Base-by-base conservation (phyloP, 306 rosid species). In the Cucurbita maxima region DNA sequence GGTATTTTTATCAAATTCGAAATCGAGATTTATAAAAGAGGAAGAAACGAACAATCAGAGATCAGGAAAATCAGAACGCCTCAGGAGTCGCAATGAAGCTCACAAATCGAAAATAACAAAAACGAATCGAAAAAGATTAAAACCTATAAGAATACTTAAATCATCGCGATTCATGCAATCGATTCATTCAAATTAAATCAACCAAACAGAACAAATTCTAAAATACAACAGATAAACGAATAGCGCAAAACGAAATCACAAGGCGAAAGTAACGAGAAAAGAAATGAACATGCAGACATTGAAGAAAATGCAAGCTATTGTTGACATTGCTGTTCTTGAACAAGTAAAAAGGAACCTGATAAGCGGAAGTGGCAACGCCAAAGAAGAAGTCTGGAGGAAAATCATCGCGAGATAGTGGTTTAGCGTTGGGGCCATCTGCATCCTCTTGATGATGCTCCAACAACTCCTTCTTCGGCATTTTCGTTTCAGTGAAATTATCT, bases 311-410 rank as follows among this genome's bases (percentile, higher is more conserved):
- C 53, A 44, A 16, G 52, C 0, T 8, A 64, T 4, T 18, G 16
- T 34, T 6, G 19, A 36, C 15, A 40, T 60, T 54, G 25, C 1
- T n/a, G 41, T 36, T 60, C 20, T 60, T 36, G 47, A 37, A 8
- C 22, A 30, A 43, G 10, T 4, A 18, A 64, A 48, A 53, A 71
- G 41, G 45, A 20, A 92, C 98, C 96, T 92, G 98, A 81, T 92
- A 88, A 4, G 96, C 88, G 37, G 98, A 92, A 61, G 98, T 92
- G 74, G 96, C 91, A 6, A 86, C 90, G 9, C 98, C 98, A 43
- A 92, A 92, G 68, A 90, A 66, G 67, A 92, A 92, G 73, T 86
- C 62, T 4, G 96, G 84, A 77, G 98, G 98, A 82, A 92, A 92
- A 56, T 83, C 96, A 22, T 15, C 5, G 77, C 93, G 91, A 57